Percentiles rank a stretch among this genome's conserved stretches.
Conservation (phyloP, 1,284 basidiomycete species). For the Chondrostereum purpureum region DNA sequence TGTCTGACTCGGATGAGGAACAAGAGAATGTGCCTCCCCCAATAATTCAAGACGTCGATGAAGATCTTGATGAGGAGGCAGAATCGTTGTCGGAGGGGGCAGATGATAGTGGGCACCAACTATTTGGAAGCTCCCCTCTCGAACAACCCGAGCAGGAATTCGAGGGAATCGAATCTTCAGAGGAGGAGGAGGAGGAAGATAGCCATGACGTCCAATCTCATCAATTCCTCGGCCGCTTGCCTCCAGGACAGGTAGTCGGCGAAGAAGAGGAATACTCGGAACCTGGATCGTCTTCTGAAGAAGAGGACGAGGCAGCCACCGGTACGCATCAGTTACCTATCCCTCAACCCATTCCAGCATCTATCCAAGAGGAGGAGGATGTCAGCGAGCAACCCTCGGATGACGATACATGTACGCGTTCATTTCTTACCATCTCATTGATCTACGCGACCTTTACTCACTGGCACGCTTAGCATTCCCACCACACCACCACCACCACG, state of each 20-base stretch:
- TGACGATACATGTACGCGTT: constrained; percentile 15
- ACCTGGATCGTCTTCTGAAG: constrained; percentile 13
- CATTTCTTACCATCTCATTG: not conserved
- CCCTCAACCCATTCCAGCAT: too few species aligned
- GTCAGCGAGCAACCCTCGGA: constrained; percentile 15
- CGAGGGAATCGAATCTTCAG: constrained; percentile 12
- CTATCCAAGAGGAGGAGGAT: too few species aligned
- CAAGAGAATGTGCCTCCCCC: not conserved
- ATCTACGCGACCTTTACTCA: not conserved
- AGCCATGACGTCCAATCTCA: constrained; percentile 10
- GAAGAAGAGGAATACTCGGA: constrained; percentile 10
- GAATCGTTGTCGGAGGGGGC: constrained; percentile 5
- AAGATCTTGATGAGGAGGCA: not conserved
- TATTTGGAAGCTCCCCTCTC: too few species aligned
- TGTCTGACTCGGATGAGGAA: constrained; percentile 12
- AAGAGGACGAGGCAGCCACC: constrained; percentile 19
- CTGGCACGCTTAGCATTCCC: constrained; percentile 16
- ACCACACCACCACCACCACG: constrained; percentile 9
- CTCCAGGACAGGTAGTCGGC: constrained; percentile 11
- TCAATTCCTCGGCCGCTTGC: too few species aligned
- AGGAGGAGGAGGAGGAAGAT: constrained; percentile 13
- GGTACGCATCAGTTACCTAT: not conserved
- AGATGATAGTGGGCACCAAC: too few species aligned
- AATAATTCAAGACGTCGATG: too few species aligned
- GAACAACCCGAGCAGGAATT: too few species aligned